Conservation (phyloP, 2,329 filamentous ascomycete genomes). For the Pyrenochaeta sp. region DNA sequence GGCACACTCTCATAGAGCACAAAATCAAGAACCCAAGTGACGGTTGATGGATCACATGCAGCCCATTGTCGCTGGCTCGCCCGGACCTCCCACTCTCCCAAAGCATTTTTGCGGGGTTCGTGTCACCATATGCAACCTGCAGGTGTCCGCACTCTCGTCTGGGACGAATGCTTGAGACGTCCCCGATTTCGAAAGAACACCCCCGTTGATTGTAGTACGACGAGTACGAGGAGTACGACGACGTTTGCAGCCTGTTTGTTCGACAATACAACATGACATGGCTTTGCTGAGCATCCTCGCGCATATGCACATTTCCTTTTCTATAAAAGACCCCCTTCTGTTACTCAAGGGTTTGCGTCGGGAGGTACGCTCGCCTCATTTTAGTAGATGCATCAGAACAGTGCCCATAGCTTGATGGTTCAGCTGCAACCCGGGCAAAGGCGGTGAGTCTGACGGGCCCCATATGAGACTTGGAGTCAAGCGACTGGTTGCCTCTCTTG, state of each 20-base stretch:
- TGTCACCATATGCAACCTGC: constrained; percentile 14
- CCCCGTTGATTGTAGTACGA: constrained; percentile 3
- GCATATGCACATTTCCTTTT: constrained; percentile 4
- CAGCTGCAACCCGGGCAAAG: neutral
- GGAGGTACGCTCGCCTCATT: constrained; percentile 9
- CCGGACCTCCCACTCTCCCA: neutral
- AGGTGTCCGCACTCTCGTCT: constrained; percentile 11
- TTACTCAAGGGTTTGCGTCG: neutral
- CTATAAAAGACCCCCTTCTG: neutral
- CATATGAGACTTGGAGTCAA: constrained; percentile 19
- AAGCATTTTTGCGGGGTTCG: constrained; percentile 15
- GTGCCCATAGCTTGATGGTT: neutral
- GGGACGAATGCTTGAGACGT: constrained; percentile 3
- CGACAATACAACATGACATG: neutral
- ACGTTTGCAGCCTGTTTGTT: neutral
- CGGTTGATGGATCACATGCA: constrained; percentile 3
- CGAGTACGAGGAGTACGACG: neutral
- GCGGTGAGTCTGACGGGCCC: constrained; percentile 34
- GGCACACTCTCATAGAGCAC: constrained; percentile 7
- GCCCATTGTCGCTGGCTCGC: neutral
- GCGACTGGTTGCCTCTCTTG: constrained; percentile 20
- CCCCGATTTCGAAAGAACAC: constrained; percentile 9
- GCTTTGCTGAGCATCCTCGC: constrained; percentile 9
- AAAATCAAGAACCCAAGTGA: neutral
- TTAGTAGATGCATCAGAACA: neutral